Percentiles rank a stretch among this genome's conserved stretches.
Conservation (phyloP, 1,284 basidiomycete species). For the Flammula alnicola region DNA sequence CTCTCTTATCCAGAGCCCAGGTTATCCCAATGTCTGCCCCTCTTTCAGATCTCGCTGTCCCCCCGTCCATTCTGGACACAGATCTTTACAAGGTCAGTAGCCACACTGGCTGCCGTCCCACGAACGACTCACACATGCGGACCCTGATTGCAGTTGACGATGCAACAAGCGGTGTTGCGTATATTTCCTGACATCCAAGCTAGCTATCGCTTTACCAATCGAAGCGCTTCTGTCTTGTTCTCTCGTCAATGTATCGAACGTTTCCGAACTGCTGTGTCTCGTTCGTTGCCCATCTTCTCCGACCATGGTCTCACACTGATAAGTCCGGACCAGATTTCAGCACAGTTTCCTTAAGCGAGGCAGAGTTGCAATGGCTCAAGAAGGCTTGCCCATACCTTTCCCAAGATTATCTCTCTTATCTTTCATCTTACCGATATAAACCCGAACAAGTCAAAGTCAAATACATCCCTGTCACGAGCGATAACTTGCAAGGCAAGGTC, state of each 20-base stretch:
- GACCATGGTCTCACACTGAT: slow-evolving; percentile 6
- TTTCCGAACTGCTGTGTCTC: slow-evolving; percentile 66
- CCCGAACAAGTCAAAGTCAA: slow-evolving; percentile 80
- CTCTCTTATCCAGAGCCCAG: too few species aligned
- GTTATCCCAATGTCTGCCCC: slow-evolving; percentile 40
- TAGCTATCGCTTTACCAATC: slow-evolving; percentile 87
- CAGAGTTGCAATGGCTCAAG: slow-evolving; percentile 76
- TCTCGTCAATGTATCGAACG: slow-evolving; percentile 69
- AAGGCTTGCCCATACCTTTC: slow-evolving; percentile 80
- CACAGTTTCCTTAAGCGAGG: slow-evolving; percentile 59
- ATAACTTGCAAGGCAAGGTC: slow-evolving; percentile 67
- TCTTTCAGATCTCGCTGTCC: slow-evolving; percentile 32
- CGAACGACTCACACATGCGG: slow-evolving; percentile 6
- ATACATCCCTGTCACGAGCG: slow-evolving; percentile 62
- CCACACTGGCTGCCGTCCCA: background rate
- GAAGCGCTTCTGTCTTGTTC: slow-evolving; percentile 76
- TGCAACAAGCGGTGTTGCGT: slow-evolving; percentile 93
- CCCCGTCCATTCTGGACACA: slow-evolving; percentile 84
- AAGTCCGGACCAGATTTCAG: slow-evolving; percentile 61
- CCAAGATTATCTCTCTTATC: slow-evolving; percentile 77
- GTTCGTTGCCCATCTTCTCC: slow-evolving; percentile 50
- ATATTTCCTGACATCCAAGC: slow-evolving; percentile 76
- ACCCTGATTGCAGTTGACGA: slow-evolving; percentile 72
- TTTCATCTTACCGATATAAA: slow-evolving; percentile 75
- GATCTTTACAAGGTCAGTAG: slow-evolving; percentile 89